A percentile compares a stretch with the other conserved stretches of the same genome.
phyloP scores from a whole-genome alignment of 208 protist genomes.

The Blechomonas ayalai region DNA sequence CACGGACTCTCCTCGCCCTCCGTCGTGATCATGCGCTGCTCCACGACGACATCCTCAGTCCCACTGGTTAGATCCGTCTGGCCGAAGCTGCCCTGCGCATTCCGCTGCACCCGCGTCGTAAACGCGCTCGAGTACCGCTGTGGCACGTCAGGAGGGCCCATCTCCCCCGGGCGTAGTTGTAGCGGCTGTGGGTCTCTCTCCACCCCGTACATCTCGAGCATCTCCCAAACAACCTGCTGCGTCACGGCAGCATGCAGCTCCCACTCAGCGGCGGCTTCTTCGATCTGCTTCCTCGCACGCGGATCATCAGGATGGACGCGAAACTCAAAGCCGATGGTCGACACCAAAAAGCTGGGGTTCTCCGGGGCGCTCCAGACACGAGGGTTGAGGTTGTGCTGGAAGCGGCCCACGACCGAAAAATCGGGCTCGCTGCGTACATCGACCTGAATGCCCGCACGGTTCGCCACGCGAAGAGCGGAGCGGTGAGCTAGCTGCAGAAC shows the following conservation, averaged over 20 bases:
- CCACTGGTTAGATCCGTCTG: conserved; percentile 1
- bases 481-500: conserved; percentile 45
- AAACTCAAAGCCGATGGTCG: conserved; percentile 79
- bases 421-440: conserved; percentile 64
- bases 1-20: conserved; percentile 56
- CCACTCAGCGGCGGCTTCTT: conserved; percentile 61
- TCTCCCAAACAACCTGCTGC: conserved; percentile 76
- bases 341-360: conserved; percentile 66
- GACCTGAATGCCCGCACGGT: conserved; percentile 58
- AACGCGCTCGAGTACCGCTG: conserved; percentile 66
- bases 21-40: conserved; percentile 55
- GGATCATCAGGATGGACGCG: conserved; percentile 83
- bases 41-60: conserved; percentile 13
- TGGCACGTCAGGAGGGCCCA: conserved; percentile 58
- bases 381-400: conserved; percentile 42
- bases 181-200: conserved; percentile 65
- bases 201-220: conserved; percentile 81
- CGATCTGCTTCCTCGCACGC: conserved; percentile 67
- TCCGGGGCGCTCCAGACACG: conserved; percentile 71
- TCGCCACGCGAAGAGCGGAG: conserved; percentile 31
- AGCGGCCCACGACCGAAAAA: conserved; percentile 69
- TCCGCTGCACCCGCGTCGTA: conserved; percentile 11
- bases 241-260: conserved; percentile 68
- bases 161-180: conserved; percentile 49
- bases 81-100: not conserved